Percentiles rank a stretch among this genome's conserved stretches.
These are phyloP conservation scores for Trametes pubescens DNA, from an alignment of 1,284 basidiomycete genomes.

Conservation along the genomic window DNA sequence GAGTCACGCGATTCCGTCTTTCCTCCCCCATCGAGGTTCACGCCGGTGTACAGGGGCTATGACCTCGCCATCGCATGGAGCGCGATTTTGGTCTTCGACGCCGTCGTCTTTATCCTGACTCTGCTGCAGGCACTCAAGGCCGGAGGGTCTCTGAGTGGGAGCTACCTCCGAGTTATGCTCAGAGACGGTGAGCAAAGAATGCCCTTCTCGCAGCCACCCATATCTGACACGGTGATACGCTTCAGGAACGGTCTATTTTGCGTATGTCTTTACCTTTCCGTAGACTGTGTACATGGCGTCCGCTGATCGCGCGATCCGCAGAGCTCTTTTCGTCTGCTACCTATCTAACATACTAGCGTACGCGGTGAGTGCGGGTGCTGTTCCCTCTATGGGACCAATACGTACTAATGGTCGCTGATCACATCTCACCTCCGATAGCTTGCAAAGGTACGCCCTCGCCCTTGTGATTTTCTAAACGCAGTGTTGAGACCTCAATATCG, in stretches of 20 bases:
- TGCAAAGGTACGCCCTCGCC: background rate
- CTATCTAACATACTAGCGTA: constrained; percentile 18
- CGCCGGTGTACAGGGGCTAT: constrained; percentile 10
- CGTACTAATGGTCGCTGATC: too few relatives aligned
- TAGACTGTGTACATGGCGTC: background rate
- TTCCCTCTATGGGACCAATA: background rate
- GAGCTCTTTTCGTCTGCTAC: constrained; percentile 17
- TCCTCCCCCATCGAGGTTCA: background rate
- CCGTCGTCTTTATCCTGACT: constrained; percentile 16
- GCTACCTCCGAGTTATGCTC: constrained; percentile 16
- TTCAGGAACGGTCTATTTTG: constrained; percentile 19
- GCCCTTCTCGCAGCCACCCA: background rate
- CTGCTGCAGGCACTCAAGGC: constrained; percentile 8
- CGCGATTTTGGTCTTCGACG: constrained; percentile 19
- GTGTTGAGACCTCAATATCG: background rate
- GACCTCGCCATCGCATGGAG: constrained; percentile 22
- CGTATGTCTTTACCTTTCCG: background rate
- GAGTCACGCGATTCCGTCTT: background rate
- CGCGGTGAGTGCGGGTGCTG: constrained; percentile 7
- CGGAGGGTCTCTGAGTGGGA: constrained; percentile 12
- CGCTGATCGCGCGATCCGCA: background rate
- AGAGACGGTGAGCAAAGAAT: constrained; percentile 14
- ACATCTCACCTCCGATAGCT: constrained; percentile 2
- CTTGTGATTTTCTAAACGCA: background rate
- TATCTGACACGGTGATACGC: background rate